Base-by-base conservation (phyloP, 345 rosid species). In the Aquilaria yunnanensis region DNA sequence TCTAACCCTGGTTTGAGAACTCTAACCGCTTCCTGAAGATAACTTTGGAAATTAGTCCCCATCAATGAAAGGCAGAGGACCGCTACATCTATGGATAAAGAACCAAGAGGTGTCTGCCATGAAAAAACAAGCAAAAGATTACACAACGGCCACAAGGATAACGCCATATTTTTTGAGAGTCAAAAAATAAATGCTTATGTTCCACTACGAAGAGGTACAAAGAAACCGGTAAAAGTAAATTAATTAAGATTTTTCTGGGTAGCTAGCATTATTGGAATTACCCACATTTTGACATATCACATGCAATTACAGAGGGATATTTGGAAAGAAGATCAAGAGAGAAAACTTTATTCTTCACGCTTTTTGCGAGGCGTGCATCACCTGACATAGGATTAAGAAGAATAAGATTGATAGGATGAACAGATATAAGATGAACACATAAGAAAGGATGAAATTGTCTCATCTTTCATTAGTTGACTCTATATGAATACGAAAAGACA, bases 31-130 rank as follows among this genome's bases (percentile, higher is more conserved):
- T 94, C 97, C 65, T 54, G 74, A 58, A 94, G 82, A 81, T 68
- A 94, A 68, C 78, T 88, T 32, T 80, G 73, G 65, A 81, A 94
- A 80, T 94, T 83, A 9, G 89, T 85, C 53, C 99, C 99, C 99
- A 94, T 90, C 63, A 90, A 77, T 43, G 97, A 94, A 70, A 94
- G 97, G 75, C 95, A 90, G 72, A 94, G 90, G 65, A 90, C 94
- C 41, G 89, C 87, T 69, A 86, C 89, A 70, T 94, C 97, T 7
- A 84, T 78, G 2, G 88, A 82, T n/a, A 85, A 78, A 59, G 86
- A 70, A 54, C 71, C 84, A 46, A 94, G 95, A 0, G 89, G 77
- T 55, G 80, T 74, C 98, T 93, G 88, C 73, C 67, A 74, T 61
- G 9, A 64, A 67, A 54, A 51, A 43, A 47, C 52, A 64, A 16